Base-by-base conservation (phyloP, 306 rosid genomes). In the Sphenostylis stenocarpa region DNA sequence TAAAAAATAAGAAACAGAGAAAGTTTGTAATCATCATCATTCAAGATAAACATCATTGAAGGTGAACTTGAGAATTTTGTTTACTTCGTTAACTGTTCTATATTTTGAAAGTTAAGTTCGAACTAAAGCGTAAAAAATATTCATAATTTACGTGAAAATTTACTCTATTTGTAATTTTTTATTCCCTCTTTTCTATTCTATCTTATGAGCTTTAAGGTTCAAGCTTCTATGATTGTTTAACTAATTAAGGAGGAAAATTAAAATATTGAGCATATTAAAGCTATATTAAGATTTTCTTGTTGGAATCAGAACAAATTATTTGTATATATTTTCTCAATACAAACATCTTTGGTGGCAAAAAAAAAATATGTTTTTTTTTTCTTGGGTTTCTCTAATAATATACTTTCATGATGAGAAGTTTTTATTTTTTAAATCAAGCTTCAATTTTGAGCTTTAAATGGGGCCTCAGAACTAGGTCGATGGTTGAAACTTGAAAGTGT, bases 1-100 rank as follows among this genome's bases (percentile, higher is more conserved):
- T 2, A 73, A 21, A 73, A 49, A 74, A 33, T 67, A 57, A 69
- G 77, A 52, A 29, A 17, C 3, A 71, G 39, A 41, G 3, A 84
- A 65, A 72, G 62, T 56, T 71, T 60, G 86, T 79, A 81, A 89
- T 85, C 75, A 89, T 85, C 79, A 86, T 87, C 76, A 66, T 76
- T 70, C 66, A 80, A 74, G 56, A 78, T 83, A 87, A 78, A 57
- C 14, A 77, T 48, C 23, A 65, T 51, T 53, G 70, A 65, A 79
- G 86, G 86, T 77, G 33, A 61, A 63, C 33, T 67, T 38, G 57
- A 62, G 88, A 77, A n/a, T n/a, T 73, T 75, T 82, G 79, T 78
- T 77, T 75, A 75, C 74, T 52, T 14, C 76, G 48, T 69, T 67
- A 58, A 69, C 84, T 81, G 47, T 24, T 16, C 7, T 72, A 55